These are phyloP conservation scores for Penicillium ucsense DNA, from an alignment of 495 filamentous ascomycete species.

Conservation along the genomic window DNA sequence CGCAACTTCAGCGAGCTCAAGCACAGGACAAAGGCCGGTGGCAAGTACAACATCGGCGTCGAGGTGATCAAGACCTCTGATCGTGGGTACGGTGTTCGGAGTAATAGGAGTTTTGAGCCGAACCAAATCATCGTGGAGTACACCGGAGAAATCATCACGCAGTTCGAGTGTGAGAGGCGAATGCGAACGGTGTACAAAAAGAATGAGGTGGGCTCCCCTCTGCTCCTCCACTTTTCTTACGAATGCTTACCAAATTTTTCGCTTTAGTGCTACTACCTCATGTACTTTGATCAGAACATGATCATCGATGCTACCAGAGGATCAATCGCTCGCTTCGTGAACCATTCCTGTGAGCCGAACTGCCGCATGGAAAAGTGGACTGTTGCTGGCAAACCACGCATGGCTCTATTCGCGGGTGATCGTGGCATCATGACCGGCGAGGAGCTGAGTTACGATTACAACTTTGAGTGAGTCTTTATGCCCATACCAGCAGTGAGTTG, in stretches of 20 bases:
- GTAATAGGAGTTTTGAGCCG: slow-evolving; percentile 75
- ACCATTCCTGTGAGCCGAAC: slow-evolving; percentile 96
- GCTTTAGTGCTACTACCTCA: slow-evolving; percentile 82
- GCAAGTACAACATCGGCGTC: slow-evolving; percentile 81
- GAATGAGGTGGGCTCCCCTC: slow-evolving; percentile 56
- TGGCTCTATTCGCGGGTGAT: slow-evolving; percentile 94
- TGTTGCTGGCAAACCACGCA: slow-evolving; percentile 86
- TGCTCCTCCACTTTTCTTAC: neutral
- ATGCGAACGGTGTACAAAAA: slow-evolving; percentile 90
- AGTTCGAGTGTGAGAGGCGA: slow-evolving; percentile 81
- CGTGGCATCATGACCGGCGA: slow-evolving; percentile 83
- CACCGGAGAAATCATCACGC: slow-evolving; percentile 92
- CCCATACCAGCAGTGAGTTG: too few species aligned
- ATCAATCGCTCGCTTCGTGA: slow-evolving; percentile 94
- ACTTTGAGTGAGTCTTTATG: slow-evolving; percentile 60
- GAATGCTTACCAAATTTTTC: slow-evolving; percentile 4
- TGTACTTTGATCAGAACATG: slow-evolving; percentile 98
- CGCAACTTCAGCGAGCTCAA: slow-evolving; percentile 76
- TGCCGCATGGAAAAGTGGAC: slow-evolving; percentile 97
- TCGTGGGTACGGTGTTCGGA: slow-evolving; percentile 83
- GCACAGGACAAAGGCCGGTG: slow-evolving; percentile 63
- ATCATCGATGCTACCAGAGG: slow-evolving; percentile 96
- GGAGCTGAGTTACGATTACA: slow-evolving; percentile 99
- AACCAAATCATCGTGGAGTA: slow-evolving; percentile 98
- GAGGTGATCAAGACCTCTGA: slow-evolving; percentile 87